Conservation (phyloP, 2,329 filamentous ascomycete genomes). For the Fusarium sp. region DNA sequence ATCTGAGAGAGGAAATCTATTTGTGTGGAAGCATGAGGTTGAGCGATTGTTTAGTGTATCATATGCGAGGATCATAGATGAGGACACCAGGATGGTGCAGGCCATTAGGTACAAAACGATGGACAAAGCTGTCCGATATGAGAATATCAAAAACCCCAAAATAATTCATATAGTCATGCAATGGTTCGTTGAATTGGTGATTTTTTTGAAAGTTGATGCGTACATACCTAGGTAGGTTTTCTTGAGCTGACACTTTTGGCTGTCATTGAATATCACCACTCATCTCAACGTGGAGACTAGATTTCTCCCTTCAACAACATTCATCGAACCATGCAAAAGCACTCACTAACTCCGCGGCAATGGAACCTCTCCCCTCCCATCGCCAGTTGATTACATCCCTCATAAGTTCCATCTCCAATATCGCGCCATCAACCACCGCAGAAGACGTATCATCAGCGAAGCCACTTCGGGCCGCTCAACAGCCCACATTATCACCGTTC, state of each 20-base stretch:
- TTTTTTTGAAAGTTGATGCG: neutral
- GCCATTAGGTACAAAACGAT: slow-evolving; percentile 13
- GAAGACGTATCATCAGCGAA: slow-evolving; percentile 6
- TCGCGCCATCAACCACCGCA: slow-evolving; percentile 13
- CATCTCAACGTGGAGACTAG: slow-evolving; percentile 5
- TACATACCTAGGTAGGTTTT: too few species aligned
- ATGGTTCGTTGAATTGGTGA: neutral
- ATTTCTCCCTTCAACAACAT: neutral
- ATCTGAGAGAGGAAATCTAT: neutral
- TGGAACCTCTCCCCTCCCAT: slow-evolving; percentile 47
- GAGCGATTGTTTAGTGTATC: slow-evolving; percentile 37
- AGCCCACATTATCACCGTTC: slow-evolving; percentile 26
- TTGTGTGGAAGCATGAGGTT: slow-evolving; percentile 7
- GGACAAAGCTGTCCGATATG: neutral
- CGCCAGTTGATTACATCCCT: slow-evolving; percentile 60
- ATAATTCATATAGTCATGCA: slow-evolving; percentile 6
- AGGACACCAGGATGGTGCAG: slow-evolving; percentile 23
- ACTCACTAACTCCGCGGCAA: slow-evolving; percentile 11
- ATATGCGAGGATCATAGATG: slow-evolving; percentile 37
- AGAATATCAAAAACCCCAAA: slow-evolving; percentile 2
- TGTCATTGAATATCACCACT: neutral
- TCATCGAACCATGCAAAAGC: slow-evolving; percentile 9
- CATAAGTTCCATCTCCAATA: slow-evolving; percentile 52
- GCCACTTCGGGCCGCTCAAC: slow-evolving; percentile 18
- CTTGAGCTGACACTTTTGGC: neutral